Base-by-base conservation (phyloP, 148 eudicot genomes). In the Cornus kousa region DNA sequence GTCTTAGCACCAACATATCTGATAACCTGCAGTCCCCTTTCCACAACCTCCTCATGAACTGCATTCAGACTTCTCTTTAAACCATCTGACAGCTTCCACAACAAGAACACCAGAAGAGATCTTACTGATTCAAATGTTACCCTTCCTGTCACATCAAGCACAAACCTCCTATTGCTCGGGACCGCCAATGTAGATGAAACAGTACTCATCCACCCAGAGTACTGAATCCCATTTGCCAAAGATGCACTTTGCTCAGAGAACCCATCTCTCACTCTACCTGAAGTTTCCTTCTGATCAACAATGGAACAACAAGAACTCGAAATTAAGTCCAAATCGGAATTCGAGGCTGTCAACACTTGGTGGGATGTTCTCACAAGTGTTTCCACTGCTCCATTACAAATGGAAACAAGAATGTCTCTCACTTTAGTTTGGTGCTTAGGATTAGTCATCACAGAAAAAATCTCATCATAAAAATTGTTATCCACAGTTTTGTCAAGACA, bases 301-400 rank as follows among this genome's bases (percentile, higher is more conserved):
- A 39, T 50, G n/a, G 85, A 84, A 72, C n/a, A 35, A 35, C 37
- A 1, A 55, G 84, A 70, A 48, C 69, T 78, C 10, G 82, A 77
- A 75, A 39, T 62, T 11, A 71, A 46, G 3, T 64, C 79, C 5
- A 79, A 68, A 68, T 71, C 53, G 2, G 76, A 33, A 74, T 83
- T 84, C 46, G 90, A 80, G 59, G 83, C 71, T 12, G 95, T 89
- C 67, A 95, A 76, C 50, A 93, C 97, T 72, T 87, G 86, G 75
- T 93, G 97, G 77, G 97, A 90, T 39, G 98, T 95, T 87, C 86
- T 93, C 5, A 95, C 86, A 12, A 95, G 84, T 8, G 97, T 95
- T 74, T 95, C 96, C 2, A 95, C 94, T 10, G 94, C 93, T 40
- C 91, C 91, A 80, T 89, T 93, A 78, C 93, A 91, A 70, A 93